Evolutionary conservation across 495 filamentous ascomycete genomes (phyloP), one percentile per base, ranked within the genome.

Genomic region (Platismatia glauca): DNA sequence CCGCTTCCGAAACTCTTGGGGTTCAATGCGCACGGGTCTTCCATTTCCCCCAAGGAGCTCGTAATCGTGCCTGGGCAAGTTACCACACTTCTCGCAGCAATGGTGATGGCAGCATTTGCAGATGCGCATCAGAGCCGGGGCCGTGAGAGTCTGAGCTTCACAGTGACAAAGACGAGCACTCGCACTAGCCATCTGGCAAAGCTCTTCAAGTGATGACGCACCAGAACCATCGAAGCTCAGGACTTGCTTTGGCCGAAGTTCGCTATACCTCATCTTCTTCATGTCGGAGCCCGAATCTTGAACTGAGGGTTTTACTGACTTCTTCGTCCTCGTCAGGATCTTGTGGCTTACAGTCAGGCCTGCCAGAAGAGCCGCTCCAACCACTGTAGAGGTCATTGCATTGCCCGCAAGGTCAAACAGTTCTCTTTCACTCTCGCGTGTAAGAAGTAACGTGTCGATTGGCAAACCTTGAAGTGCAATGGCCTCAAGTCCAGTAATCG

Each of bases 361-460:
- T 22, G 80, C 67, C 1, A 89, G 62, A 9, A 89, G 78, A 1
- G 81, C 80, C 5, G 82, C 77, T 1, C 87, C 86, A 7, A 92
- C 83, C 11, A 90, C 86, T 0, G 90, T 87, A 5, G 86, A 82
- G 4, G 81, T 82, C 90, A 95, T 95, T 1, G 90, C 90, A 69
- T 95, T 95, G 0, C 90, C 90, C 4, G 87, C 88, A 8, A 95
- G 76, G 62, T 91, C 82, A 58, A 85, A 83, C 11, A 90, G 75
- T 34, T 94, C 77, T 13, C 75, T 74, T 44, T 88, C 79, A 0
- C 77, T 82, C 66, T 94, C 86, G 39, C 77, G 77, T 1, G 82
- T 85, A 7, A 92, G 72, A 1, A 85, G 71, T 18, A 94, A 71
- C 20, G 79, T 77, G 43, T 85, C 71, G 6, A 87, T 66, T 0